Evolutionary conservation across 306 rosid genomes (phyloP).

Genomic region (Datisca glomerata): DNA sequence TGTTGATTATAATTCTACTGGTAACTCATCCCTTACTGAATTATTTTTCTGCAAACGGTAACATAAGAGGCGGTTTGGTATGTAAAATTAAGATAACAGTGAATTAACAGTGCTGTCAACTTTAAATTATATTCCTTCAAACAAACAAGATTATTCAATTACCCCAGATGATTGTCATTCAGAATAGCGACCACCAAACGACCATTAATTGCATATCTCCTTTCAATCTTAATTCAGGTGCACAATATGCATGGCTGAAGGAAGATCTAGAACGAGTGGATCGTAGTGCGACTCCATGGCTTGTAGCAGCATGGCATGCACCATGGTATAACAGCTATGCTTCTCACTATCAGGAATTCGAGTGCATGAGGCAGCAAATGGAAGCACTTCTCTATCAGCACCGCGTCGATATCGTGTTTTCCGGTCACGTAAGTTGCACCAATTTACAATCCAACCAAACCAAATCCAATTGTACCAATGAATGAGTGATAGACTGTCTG

Average conservation of each 20-base stretch:
- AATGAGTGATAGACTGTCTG: neutral
- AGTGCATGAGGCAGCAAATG: slow-evolving; percentile 93
- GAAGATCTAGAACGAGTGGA: slow-evolving; percentile 38
- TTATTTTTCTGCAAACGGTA: too few species aligned
- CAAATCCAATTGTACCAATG: too few species aligned
- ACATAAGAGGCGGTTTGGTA: too few species aligned
- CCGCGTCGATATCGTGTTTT: slow-evolving; percentile 59
- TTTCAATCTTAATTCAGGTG: slow-evolving; percentile 38
- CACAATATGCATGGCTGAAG: slow-evolving; percentile 76
- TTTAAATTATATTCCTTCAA: too few species aligned
- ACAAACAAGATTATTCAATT: too few species aligned
- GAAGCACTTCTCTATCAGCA: slow-evolving; percentile 66
- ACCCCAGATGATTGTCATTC: too few species aligned
- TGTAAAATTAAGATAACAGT: too few species aligned
- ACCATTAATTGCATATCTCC: too few species aligned
- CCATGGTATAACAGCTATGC: slow-evolving; percentile 92
- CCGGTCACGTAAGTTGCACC: slow-evolving; percentile 70
- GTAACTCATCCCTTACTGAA: slow-evolving; percentile 23
- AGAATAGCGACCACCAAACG: too few species aligned
- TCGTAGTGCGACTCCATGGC: slow-evolving; percentile 68
- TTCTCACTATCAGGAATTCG: slow-evolving; percentile 90
- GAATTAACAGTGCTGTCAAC: too few species aligned
- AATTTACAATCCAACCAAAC: too few species aligned
- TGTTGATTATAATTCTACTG: slow-evolving; percentile 64
- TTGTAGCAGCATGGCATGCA: slow-evolving; percentile 75